phyloP scores from a whole-genome alignment of 176 grass and related monocot species.

The Tillandsia fasciculata region DNA sequence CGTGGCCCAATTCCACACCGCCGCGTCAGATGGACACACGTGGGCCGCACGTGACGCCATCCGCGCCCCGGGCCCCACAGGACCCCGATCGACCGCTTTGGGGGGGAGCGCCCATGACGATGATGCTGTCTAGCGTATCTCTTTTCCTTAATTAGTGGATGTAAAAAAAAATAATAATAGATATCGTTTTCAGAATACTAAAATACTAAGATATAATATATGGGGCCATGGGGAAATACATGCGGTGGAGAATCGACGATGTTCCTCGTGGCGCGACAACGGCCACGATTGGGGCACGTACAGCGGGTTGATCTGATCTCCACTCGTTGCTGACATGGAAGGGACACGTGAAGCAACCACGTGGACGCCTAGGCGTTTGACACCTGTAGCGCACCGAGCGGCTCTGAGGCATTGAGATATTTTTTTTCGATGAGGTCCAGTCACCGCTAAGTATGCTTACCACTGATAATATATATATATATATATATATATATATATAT shows the following conservation, averaged over 20 bases:
- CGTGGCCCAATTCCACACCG: neutral
- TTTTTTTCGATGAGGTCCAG: neutral
- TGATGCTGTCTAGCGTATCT: neutral
- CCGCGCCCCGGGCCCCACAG: neutral
- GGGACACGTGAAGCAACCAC: neutral
- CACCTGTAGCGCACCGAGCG: neutral
- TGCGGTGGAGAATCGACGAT: neutral
- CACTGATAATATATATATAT: neutral
- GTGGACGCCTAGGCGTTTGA: neutral
- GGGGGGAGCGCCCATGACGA: neutral
- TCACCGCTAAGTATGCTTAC: neutral
- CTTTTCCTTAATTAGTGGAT: neutral
- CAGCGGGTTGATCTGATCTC: neutral
- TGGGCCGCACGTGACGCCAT: neutral
- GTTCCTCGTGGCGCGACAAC: neutral
- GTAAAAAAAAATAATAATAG: neutral
- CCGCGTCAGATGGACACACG: neutral
- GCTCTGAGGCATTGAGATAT: neutral
- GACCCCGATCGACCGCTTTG: neutral
- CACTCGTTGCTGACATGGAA: neutral
- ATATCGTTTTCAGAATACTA: neutral
- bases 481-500: no score
- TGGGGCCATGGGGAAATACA: neutral
- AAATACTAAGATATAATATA: neutral
- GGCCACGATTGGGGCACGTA: neutral